A percentile compares a stretch with the other conserved stretches of the same genome.
phyloP scores from a whole-genome alignment of 1,139 yeast genomes.

The Trichomonascaceae sp. region DNA sequence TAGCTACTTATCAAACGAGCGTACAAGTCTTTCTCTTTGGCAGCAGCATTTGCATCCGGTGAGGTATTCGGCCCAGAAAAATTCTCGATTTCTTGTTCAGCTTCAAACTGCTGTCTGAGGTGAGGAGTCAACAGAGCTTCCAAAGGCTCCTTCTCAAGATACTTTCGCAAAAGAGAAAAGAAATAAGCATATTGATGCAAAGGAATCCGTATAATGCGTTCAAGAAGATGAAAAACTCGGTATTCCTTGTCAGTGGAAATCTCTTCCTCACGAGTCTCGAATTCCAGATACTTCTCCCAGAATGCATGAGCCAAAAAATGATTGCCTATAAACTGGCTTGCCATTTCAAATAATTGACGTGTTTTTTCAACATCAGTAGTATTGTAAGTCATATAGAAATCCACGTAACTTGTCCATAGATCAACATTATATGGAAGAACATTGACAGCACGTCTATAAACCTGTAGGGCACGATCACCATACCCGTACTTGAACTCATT shows the following conservation, averaged over 20 bases:
- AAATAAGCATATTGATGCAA: constrained; percentile 67
- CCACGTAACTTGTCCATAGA: constrained; percentile 67
- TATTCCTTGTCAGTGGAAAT: constrained; percentile 21
- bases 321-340: constrained; percentile 56
- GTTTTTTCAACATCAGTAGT: constrained; percentile 15
- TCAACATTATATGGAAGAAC: constrained; percentile 46
- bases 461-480: constrained; percentile 41
- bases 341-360: constrained; percentile 49
- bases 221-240: constrained; percentile 39
- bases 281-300: constrained; percentile 65
- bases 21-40: constrained; percentile 28
- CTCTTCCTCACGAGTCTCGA: constrained; percentile 34
- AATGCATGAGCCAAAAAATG: constrained; percentile 72
- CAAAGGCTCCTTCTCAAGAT: constrained; percentile 24
- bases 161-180: constrained; percentile 29
- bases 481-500: constrained; percentile 58
- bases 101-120: constrained; percentile 24
- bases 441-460: constrained; percentile 52
- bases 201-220: constrained; percentile 65
- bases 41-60: background rate
- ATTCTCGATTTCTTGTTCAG: constrained; percentile 26
- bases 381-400: constrained; percentile 42
- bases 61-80: background rate
- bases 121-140: constrained; percentile 23
- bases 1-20: constrained; percentile 25